Base-by-base conservation (phyloP, 345 rosid species). In the Eucalyptus polybractea region DNA sequence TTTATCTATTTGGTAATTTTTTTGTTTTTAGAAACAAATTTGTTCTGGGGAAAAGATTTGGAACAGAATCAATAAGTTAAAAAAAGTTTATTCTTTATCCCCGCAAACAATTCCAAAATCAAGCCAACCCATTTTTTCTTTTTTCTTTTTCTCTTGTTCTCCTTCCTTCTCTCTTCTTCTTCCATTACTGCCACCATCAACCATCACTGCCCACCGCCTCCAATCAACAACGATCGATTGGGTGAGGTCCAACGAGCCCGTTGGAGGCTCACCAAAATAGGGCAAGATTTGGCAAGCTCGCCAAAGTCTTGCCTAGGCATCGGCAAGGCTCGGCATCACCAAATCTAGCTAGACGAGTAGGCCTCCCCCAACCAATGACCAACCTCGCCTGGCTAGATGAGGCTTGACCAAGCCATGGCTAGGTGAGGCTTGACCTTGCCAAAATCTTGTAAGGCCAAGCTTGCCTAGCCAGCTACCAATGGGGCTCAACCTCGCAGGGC, bases 191-290 rank as follows among this genome's bases (percentile, higher is more conserved):
- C 24, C 2, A 1, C 24, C 2, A 0, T 53, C 24, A 53, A 53
- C 24, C 9, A 19, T 19, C 9, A 0, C 4, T 0, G 4, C 56
- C 9, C 56, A 53, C 22, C 1, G 0, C 56, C 56, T 53, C 22
- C 2, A 0, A 0, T 53, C 56, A 53, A 0, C 2, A 0, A 19
- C 8, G 1, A 53, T 1, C 10, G 1, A 0, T 53, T 53, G 24
- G 10, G 56, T 53, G 56, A 17, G 24, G 24, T 53, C 0, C 10
- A 0, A 19, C 2, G 1, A 53, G 9, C 56, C 1, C 2, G 0
- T 53, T 53, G 10, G 4, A 53, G 56, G 56, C 56, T 53, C 9
- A 17, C 56, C 24, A 53, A 7, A 0, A 0, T 0, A 53, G 2
- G 22, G 56, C 9, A 53, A 53, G 24, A 1, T 53, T 53, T 0